Evolutionary conservation across 2,329 filamentous ascomycete species (phyloP).

Genomic region (Stromatinia cepivora): DNA sequence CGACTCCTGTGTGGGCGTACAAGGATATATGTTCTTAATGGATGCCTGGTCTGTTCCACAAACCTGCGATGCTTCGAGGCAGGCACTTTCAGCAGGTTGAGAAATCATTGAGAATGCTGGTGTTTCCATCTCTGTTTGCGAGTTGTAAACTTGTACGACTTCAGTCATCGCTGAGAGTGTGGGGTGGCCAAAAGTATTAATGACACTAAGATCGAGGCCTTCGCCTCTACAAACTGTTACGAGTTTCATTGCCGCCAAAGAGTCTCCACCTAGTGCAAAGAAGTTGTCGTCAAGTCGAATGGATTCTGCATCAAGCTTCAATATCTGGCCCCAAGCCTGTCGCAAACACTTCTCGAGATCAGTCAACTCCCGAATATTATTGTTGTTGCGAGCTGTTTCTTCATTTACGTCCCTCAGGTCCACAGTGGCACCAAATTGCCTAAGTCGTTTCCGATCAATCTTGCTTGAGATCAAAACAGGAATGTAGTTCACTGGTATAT

Average conservation of each 20-base stretch:
- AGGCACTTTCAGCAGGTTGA: slow-evolving; percentile 28
- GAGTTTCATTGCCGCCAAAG: slow-evolving; percentile 46
- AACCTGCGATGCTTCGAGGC: slow-evolving; percentile 32
- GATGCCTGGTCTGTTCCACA: slow-evolving; percentile 38
- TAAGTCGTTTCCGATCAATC: slow-evolving; percentile 43
- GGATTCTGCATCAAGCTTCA: slow-evolving; percentile 27
- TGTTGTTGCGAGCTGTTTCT: background rate
- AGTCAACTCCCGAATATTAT: background rate
- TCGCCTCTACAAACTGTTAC: slow-evolving; percentile 43
- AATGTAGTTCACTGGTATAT: slow-evolving; percentile 38
- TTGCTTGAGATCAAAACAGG: slow-evolving; percentile 41
- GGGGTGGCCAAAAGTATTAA: slow-evolving; percentile 47
- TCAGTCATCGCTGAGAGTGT: slow-evolving; percentile 49
- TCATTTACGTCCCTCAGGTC: slow-evolving; percentile 7
- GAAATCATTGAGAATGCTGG: slow-evolving; percentile 36
- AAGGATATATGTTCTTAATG: slow-evolving; percentile 45
- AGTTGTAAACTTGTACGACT: slow-evolving; percentile 28
- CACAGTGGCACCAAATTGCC: slow-evolving; percentile 27
- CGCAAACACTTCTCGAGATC: slow-evolving; percentile 26
- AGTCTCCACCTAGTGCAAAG: slow-evolving; percentile 44
- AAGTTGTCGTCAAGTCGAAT: slow-evolving; percentile 42
- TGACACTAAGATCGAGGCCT: slow-evolving; percentile 45
- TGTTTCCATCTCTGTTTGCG: slow-evolving; percentile 19
- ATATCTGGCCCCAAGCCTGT: slow-evolving; percentile 27
- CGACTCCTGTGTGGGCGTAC: slow-evolving; percentile 44